phyloP scores from a whole-genome alignment of 352 stramenopile genomes.

The Pseudoperonospora humuli region DNA sequence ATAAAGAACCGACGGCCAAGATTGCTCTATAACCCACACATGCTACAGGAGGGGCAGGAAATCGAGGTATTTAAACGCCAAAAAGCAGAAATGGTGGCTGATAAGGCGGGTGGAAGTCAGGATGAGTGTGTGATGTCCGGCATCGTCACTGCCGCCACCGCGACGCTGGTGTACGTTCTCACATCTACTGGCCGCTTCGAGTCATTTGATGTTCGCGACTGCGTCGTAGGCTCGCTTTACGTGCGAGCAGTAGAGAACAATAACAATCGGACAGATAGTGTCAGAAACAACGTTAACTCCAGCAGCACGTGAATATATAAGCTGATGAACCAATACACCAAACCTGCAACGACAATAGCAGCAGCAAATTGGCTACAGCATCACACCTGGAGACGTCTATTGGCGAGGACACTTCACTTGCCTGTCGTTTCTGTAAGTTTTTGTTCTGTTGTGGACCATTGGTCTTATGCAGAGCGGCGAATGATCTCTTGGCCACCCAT shows the following conservation, averaged over 20 bases:
- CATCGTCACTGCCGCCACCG: constrained; percentile 43
- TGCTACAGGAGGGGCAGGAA: constrained; percentile 54
- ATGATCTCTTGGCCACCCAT: constrained; percentile 74
- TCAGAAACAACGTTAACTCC: constrained; percentile 2
- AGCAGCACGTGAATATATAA: constrained; percentile 17
- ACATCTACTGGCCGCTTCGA: constrained; percentile 30
- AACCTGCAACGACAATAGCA: constrained; percentile 7
- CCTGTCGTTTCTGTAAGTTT: constrained; percentile 5
- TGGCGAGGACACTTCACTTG: constrained; percentile 9
- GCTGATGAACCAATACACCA: constrained; percentile 8
- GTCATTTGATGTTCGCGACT: constrained; percentile 37
- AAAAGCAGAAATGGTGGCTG: not conserved
- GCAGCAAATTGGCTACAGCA: constrained; percentile 10
- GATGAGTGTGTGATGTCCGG: constrained; percentile 27
- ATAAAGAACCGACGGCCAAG: constrained; percentile 10
- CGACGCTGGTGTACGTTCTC: constrained; percentile 39
- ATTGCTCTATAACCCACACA: constrained; percentile 36
- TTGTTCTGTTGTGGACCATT: constrained; percentile 5
- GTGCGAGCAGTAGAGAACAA: constrained; percentile 13
- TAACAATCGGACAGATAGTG: constrained; percentile 10
- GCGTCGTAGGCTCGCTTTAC: constrained; percentile 28
- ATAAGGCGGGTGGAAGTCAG: constrained; percentile 4
- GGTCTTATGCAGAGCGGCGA: constrained; percentile 15
- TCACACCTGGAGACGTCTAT: constrained; percentile 16
- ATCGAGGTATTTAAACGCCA: constrained; percentile 34